Evolutionary conservation across 371 early-diverging fungal genomes (phyloP).

Genomic region (Rhizomucor pusillus): DNA sequence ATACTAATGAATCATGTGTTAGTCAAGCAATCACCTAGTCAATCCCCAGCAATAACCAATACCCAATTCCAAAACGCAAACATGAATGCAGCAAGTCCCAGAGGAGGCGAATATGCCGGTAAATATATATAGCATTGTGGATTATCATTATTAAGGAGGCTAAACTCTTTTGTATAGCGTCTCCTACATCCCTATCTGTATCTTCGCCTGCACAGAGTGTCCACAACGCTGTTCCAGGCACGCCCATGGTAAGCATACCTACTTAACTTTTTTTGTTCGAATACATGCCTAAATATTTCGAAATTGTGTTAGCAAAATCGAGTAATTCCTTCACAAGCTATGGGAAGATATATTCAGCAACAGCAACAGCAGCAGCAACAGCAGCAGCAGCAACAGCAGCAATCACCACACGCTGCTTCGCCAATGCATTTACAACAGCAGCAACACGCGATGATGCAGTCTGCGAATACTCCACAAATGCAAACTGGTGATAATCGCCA

Average conservation of each 20-base stretch:
- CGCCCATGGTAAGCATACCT: slow-evolving; percentile 19
- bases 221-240: slow-evolving; percentile 26
- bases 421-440: background rate
- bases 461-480: slow-evolving; percentile 11
- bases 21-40: slow-evolving; percentile 47
- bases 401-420: slow-evolving; percentile 10
- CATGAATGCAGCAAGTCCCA: slow-evolving; percentile 32
- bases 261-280: background rate
- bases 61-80: slow-evolving; percentile 34
- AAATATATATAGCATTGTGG: background rate
- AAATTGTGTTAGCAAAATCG: slow-evolving; percentile 17
- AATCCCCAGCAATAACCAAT: slow-evolving; percentile 41
- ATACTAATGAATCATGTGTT: background rate
- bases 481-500: slow-evolving; percentile 23
- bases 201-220: slow-evolving; percentile 29
- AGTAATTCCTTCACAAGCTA: slow-evolving; percentile 39
- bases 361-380: too few relatives aligned
- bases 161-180: slow-evolving; percentile 13
- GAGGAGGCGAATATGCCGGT: slow-evolving; percentile 36
- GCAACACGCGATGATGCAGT: slow-evolving; percentile 22
- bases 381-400: too few relatives aligned
- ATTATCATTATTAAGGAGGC: background rate
- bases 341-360: slow-evolving; percentile 29
- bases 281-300: background rate
- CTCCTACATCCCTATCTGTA: slow-evolving; percentile 28